Base-by-base conservation (phyloP, 2,329 filamentous ascomycete species). In the Simplicillium aogashimaense region DNA sequence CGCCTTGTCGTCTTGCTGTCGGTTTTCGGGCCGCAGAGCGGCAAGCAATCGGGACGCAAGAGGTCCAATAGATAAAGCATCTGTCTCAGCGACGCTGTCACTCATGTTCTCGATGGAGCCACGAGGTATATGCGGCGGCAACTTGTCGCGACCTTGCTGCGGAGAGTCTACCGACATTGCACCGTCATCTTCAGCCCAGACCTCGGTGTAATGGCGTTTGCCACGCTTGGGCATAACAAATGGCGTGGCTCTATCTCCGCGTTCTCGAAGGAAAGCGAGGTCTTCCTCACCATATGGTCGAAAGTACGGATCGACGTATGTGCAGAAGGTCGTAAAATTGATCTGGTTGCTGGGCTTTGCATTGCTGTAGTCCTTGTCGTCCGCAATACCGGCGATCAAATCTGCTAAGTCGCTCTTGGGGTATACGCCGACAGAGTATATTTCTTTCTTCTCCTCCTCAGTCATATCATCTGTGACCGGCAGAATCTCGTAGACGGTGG, bases 121-220 rank as follows among this genome's bases (percentile, higher is more conserved):
- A 31, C 89, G 81, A 2, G 89, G 73, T 50, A 92, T 83, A 54
- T 95, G 95, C 1, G 83, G 72, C 1, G 86, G 75, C 7, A 86
- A 70, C 48, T 78, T 81, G 41, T 87, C 81, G 32, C 72, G 69
- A 17, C 70, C 69, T 44, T 74, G 69, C 29, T 74, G 70, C 5
- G 75, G 71, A 4, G 75, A 72, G 55, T 94, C 86, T 7, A 89
- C 66, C 30, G 81, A 72, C 69, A 87, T 83, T 36, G 76, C 70
- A 9, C 86, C 87, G 54, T 98, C 92, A 57, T 98, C 92, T 49
- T 95, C 88, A 0, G 87, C 83, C 92, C 92, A 98, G 9, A 90
- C 71, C 44, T 97, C 89, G 17, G 76, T 80, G 62, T 97, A 98
- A 54, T 87, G 83, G 51, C 81, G 81, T 58, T 86, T 84, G 35